phyloP scores from a whole-genome alignment of 192 early-diverging fungal genomes.

The Coemansia sp. region DNA sequence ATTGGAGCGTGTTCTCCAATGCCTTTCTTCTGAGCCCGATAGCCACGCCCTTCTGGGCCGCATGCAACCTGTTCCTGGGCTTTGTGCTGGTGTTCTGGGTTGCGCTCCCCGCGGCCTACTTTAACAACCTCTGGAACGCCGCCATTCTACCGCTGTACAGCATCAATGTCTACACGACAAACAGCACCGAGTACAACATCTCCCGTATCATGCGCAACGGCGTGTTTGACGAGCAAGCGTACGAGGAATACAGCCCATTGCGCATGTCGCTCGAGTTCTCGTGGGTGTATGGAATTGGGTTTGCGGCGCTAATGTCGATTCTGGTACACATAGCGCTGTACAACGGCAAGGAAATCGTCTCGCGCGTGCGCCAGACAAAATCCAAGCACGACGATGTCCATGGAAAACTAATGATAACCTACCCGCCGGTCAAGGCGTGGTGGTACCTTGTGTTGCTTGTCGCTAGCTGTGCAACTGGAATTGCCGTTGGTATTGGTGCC shows the following conservation, averaged over 20 bases:
- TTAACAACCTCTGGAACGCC: conserved; percentile 58
- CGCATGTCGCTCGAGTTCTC: conserved; percentile 66
- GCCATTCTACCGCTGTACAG: conserved; percentile 60
- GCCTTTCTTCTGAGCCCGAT: conserved; percentile 57
- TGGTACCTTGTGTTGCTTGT: conserved; percentile 65
- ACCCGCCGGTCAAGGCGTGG: conserved; percentile 67
- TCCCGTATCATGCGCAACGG: conserved; percentile 52
- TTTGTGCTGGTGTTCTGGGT: conserved; percentile 72
- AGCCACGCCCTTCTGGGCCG: conserved; percentile 70
- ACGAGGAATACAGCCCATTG: conserved; percentile 58
- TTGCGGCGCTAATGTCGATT: conserved; percentile 65
- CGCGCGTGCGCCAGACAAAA: conserved; percentile 57
- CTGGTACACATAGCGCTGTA: conserved; percentile 62
- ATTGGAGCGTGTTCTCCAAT: conserved; percentile 67
- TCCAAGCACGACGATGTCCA: conserved; percentile 66
- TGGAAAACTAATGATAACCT: conserved; percentile 63
- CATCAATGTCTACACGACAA: conserved; percentile 54
- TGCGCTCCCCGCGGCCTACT: conserved; percentile 67
- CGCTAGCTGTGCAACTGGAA: conserved; percentile 46
- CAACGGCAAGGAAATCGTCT: conserved; percentile 63
- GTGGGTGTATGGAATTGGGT: conserved; percentile 61
- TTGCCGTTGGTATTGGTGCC: conserved; percentile 51
- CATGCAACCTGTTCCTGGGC: conserved; percentile 64
- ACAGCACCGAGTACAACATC: conserved; percentile 55
- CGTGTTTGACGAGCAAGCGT: conserved; percentile 52